phyloP scores from a whole-genome alignment of 208 protist species.

The Trypanosoma caninum region DNA sequence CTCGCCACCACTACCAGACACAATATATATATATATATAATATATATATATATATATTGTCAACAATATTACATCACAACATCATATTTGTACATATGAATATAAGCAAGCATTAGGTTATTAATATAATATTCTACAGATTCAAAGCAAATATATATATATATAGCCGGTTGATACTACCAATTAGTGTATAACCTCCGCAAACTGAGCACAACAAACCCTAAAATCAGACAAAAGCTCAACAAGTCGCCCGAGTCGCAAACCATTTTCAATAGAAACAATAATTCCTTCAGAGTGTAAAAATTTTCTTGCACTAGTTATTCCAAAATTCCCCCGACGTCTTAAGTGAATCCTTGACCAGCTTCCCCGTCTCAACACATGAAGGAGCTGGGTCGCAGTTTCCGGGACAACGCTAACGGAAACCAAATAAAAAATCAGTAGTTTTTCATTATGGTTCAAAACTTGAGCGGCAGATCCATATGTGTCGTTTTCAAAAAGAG shows the following conservation, averaged over 20 bases:
- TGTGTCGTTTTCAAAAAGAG: conserved; percentile 4
- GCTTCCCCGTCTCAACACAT: background rate
- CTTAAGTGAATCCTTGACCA: background rate
- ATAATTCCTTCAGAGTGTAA: background rate
- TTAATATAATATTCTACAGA: too few relatives aligned
- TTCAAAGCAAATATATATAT: too few relatives aligned
- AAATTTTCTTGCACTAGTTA: background rate
- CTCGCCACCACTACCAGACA: too few relatives aligned
- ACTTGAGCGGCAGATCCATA: conserved; percentile 10
- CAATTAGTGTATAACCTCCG: background rate
- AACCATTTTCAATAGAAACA: background rate
- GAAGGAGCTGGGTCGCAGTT: conserved; percentile 9
- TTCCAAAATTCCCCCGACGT: background rate
- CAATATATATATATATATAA: background rate
- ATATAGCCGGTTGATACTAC: background rate
- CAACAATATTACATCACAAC: too few relatives aligned
- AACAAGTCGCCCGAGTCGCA: background rate
- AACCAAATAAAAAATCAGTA: conserved; percentile 34
- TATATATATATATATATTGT: background rate
- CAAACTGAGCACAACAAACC: background rate
- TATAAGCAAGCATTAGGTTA: too few relatives aligned
- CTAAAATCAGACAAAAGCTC: conserved; percentile 1
- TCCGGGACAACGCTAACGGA: conserved; percentile 22
- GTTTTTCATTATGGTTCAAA: conserved; percentile 17
- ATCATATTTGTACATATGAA: too few relatives aligned